These are phyloP conservation scores for Hypomyces perniciosus DNA, from an alignment of 2,329 filamentous ascomycete genomes.

Conservation along the genomic window DNA sequence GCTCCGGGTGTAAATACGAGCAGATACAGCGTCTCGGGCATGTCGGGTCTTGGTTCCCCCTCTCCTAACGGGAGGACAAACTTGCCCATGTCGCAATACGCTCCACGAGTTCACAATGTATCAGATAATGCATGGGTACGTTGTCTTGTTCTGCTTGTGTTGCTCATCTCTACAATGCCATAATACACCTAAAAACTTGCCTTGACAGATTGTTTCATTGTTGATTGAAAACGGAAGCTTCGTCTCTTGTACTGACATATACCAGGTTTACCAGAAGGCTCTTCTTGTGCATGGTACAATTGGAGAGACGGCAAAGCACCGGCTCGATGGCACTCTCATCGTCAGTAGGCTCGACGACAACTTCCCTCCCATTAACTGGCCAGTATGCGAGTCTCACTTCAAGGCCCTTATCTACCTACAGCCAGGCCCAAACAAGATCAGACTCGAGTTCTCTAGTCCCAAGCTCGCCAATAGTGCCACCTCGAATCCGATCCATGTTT, in stretches of 20 bases:
- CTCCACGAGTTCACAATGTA: constrained; percentile 73
- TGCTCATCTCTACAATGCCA: no score
- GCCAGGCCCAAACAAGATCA: constrained; percentile 81
- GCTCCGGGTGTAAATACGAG: constrained; percentile 39
- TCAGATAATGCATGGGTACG: constrained; percentile 79
- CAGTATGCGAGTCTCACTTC: constrained; percentile 83
- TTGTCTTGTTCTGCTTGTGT: constrained; percentile 16
- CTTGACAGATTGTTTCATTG: neutral
- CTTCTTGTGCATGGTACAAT: constrained; percentile 76
- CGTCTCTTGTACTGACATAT: constrained; percentile 19
- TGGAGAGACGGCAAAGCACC: constrained; percentile 61
- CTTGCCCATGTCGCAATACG: constrained; percentile 67
- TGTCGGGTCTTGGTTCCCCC: constrained; percentile 55
- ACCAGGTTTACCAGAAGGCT: constrained; percentile 86
- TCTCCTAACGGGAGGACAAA: constrained; percentile 48
- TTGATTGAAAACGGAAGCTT: constrained; percentile 1
- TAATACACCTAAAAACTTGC: neutral
- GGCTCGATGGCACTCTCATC: constrained; percentile 72
- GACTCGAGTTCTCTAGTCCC: constrained; percentile 80
- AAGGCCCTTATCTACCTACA: constrained; percentile 87
- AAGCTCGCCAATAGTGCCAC: constrained; percentile 67
- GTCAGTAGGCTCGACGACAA: constrained; percentile 77
- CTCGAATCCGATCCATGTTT: constrained; percentile 66
- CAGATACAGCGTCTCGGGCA: constrained; percentile 59
- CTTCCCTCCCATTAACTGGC: constrained; percentile 81